phyloP scores from a whole-genome alignment of 768 basidiomycete species.

The Leucosporidium scottii region DNA sequence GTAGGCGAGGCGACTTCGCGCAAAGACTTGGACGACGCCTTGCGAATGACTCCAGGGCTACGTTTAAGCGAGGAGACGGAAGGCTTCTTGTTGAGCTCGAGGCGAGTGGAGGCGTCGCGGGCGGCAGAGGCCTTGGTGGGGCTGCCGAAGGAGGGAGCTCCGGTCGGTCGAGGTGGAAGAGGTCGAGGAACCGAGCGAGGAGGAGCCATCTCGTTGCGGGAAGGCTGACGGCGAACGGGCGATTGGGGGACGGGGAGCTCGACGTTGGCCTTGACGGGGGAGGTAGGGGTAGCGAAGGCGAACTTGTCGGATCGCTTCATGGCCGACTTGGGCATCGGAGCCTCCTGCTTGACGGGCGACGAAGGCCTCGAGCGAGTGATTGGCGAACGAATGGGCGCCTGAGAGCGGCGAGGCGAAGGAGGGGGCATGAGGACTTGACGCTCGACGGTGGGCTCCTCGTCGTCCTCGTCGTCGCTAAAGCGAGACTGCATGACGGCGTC shows the following conservation, averaged over 20 bases:
- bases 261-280: conserved; percentile 28
- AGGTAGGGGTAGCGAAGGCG: conserved; percentile 28
- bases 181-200: conserved; percentile 5
- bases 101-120: neutral
- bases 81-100: conserved; percentile 4
- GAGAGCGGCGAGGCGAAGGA: conserved; percentile 5
- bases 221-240: neutral
- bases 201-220: neutral
- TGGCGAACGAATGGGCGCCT: neutral
- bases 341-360: conserved; percentile 16
- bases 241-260: conserved; percentile 7
- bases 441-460: neutral
- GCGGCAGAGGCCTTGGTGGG: neutral
- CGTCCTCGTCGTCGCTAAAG: conserved; percentile 31
- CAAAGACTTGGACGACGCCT: conserved; percentile 9
- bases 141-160: no score
- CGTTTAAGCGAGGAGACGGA: conserved; percentile 16
- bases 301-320: conserved; percentile 22
- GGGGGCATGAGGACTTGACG: neutral
- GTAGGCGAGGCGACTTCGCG: conserved; percentile 5
- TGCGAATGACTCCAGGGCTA: no score
- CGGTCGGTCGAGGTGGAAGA: conserved; percentile 9
- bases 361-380: neutral
- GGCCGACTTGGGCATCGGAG: conserved; percentile 2
- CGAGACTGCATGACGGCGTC: conserved; percentile 32